Evolutionary conservation across 495 filamentous ascomycete species (phyloP).

Genomic region (Poronia punctata): DNA sequence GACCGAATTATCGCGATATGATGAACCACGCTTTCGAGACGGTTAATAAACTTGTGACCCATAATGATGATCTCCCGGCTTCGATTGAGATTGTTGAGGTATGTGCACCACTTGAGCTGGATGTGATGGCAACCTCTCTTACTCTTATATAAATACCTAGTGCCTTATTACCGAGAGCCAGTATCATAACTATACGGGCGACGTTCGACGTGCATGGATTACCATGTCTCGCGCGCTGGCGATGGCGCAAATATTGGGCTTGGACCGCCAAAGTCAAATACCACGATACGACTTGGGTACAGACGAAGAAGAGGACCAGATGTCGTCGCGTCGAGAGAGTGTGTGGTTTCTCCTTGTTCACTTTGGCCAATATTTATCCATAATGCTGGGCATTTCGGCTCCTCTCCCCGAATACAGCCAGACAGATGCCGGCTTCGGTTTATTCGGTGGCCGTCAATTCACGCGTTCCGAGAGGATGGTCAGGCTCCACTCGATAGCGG

Average conservation of each 20-base stretch:
- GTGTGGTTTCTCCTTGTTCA: conserved; percentile 30
- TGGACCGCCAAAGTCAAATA: conserved; percentile 12
- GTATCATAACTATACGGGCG: conserved; percentile 41
- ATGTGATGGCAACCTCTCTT: not conserved
- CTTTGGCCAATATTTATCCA: conserved; percentile 26
- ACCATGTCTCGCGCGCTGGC: conserved; percentile 37
- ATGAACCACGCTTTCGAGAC: conserved; percentile 31
- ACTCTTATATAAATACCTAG: too few species aligned
- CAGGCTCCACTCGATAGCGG: conserved; percentile 21
- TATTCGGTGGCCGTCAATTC: conserved; percentile 16
- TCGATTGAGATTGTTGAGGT: conserved; percentile 41
- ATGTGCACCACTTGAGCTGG: not conserved
- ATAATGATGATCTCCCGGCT: conserved; percentile 41
- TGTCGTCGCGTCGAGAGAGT: not conserved
- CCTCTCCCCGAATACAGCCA: conserved; percentile 15
- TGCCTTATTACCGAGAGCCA: conserved; percentile 45
- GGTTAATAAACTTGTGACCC: conserved; percentile 38
- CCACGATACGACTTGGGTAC: conserved; percentile 14
- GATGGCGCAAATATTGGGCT: conserved; percentile 39
- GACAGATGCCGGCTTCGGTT: too few species aligned
- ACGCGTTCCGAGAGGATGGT: conserved; percentile 22
- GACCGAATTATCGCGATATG: conserved; percentile 18
- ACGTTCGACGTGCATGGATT: conserved; percentile 39
- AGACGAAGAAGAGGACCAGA: conserved; percentile 9
- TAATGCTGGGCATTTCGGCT: conserved; percentile 30